A percentile compares a stretch with the other conserved stretches of the same genome.
phyloP scores from a whole-genome alignment of 768 basidiomycete species.

The Leccinum truebloodii region DNA sequence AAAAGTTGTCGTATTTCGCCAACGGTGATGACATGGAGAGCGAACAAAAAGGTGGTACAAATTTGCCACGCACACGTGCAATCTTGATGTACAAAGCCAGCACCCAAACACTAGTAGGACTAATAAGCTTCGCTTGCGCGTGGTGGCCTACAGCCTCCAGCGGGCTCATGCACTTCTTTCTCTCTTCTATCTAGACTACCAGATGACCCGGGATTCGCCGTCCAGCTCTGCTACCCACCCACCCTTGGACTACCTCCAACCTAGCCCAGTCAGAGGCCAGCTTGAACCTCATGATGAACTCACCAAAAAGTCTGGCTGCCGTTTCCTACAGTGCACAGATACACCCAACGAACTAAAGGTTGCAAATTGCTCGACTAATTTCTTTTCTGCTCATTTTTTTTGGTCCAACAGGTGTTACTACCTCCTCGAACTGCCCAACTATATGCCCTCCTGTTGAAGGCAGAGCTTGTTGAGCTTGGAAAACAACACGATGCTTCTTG shows the following conservation, averaged over 20 bases:
- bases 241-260: slow-evolving; percentile 55
- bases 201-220: slow-evolving; percentile 28
- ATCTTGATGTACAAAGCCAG: slow-evolving; percentile 27
- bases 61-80: slow-evolving; percentile 13
- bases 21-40: slow-evolving; percentile 57
- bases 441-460: slow-evolving; percentile 64
- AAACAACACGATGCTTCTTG: slow-evolving; percentile 58
- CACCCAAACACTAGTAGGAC: slow-evolving; percentile 22
- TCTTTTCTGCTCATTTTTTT: slow-evolving; percentile 5
- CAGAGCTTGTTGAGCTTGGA: slow-evolving; percentile 60
- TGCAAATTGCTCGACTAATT: slow-evolving; percentile 5
- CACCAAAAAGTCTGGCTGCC: slow-evolving; percentile 57
- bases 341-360: slow-evolving; percentile 78
- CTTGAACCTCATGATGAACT: slow-evolving; percentile 62
- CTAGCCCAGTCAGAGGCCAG: slow-evolving; percentile 73
- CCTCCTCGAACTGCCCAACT: slow-evolving; percentile 66
- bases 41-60: slow-evolving; percentile 1
- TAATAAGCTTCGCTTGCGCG: slow-evolving; percentile 15
- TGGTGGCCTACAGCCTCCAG: slow-evolving; percentile 13
- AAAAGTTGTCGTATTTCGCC: slow-evolving; percentile 78
- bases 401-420: slow-evolving; percentile 55
- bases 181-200: slow-evolving; percentile 8
- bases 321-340: slow-evolving; percentile 76
- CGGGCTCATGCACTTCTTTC: slow-evolving; percentile 5
- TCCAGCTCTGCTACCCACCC: slow-evolving; percentile 25